A percentile compares a stretch with the other conserved stretches of the same genome.
These are phyloP conservation scores for Tagetes erecta DNA, from an alignment of 129 eudicot genomes.

Conservation along the genomic window DNA sequence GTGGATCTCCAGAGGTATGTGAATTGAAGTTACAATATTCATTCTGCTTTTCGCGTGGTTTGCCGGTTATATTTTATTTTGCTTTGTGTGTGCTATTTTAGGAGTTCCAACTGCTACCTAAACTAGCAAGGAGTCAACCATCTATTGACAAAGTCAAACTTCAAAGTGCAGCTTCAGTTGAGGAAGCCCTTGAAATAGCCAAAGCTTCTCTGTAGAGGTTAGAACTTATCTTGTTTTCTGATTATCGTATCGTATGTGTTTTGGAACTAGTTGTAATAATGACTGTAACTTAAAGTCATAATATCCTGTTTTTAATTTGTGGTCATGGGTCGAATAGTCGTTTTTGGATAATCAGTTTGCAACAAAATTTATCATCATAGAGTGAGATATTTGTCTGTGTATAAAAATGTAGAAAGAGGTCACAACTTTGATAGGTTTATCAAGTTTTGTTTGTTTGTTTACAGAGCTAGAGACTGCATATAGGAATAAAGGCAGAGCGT, in stretches of 20 bases:
- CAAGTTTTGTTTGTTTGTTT: slow-evolving; percentile 6
- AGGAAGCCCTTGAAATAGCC: slow-evolving; percentile 85
- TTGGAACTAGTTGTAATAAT: background rate
- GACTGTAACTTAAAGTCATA: background rate
- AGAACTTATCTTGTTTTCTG: slow-evolving; percentile 13
- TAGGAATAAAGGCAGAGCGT: slow-evolving; percentile 6
- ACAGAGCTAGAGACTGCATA: slow-evolving; percentile 13
- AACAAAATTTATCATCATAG: background rate
- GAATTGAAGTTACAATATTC: background rate
- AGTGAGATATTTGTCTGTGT: background rate
- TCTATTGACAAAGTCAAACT: slow-evolving; percentile 72
- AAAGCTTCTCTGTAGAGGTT: slow-evolving; percentile 51
- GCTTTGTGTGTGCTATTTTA: slow-evolving; percentile 21
- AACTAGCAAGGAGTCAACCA: slow-evolving; percentile 83
- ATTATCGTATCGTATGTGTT: background rate
- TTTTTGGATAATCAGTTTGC: background rate
- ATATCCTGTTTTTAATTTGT: background rate
- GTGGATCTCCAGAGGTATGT: slow-evolving; percentile 90
- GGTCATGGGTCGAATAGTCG: background rate
- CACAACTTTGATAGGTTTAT: background rate
- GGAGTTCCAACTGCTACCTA: slow-evolving; percentile 89
- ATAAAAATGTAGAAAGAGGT: background rate
- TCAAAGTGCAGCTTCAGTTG: slow-evolving; percentile 82
- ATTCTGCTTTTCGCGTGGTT: background rate
- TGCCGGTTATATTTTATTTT: background rate